Conservation (phyloP, 805 yeast species). For the Candida morakotiae region DNA sequence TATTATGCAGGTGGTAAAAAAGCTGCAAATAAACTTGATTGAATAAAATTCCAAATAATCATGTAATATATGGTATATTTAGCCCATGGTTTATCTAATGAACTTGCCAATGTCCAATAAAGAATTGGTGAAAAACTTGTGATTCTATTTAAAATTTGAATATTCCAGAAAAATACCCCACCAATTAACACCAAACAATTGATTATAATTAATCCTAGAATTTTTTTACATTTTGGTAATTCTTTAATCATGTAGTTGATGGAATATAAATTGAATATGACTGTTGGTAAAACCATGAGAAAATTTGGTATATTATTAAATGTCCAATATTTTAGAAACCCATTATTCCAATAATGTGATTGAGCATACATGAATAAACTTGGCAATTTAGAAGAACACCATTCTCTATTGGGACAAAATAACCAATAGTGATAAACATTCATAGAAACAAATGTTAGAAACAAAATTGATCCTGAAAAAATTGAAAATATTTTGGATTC, state of each 20-base stretch:
- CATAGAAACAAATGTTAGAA: constrained; percentile 39
- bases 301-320: constrained; percentile 79
- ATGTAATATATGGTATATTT: constrained; percentile 39
- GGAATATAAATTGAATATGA: constrained; percentile 43
- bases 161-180: constrained; percentile 66
- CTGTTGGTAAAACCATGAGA: constrained; percentile 65
- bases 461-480: constrained; percentile 55
- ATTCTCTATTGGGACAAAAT: constrained; percentile 70
- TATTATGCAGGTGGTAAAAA: constrained; percentile 87
- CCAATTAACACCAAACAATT: constrained; percentile 44
- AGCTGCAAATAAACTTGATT: constrained; percentile 71
- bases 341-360: constrained; percentile 76
- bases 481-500: constrained; percentile 28
- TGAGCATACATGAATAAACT: constrained; percentile 73
- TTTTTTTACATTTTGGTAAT: constrained; percentile 28
- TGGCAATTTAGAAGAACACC: constrained; percentile 65
- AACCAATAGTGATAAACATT: constrained; percentile 50
- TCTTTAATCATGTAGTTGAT: constrained; percentile 30
- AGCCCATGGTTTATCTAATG: constrained; percentile 10
- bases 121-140: constrained; percentile 73
- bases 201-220: constrained; percentile 38
- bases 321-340: constrained; percentile 83
- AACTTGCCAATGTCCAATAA: constrained; percentile 63
- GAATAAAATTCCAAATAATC: constrained; percentile 61
- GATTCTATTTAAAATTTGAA: constrained; percentile 80